phyloP scores from a whole-genome alignment of 768 basidiomycete species.

The Crassisporium funariophilum region DNA sequence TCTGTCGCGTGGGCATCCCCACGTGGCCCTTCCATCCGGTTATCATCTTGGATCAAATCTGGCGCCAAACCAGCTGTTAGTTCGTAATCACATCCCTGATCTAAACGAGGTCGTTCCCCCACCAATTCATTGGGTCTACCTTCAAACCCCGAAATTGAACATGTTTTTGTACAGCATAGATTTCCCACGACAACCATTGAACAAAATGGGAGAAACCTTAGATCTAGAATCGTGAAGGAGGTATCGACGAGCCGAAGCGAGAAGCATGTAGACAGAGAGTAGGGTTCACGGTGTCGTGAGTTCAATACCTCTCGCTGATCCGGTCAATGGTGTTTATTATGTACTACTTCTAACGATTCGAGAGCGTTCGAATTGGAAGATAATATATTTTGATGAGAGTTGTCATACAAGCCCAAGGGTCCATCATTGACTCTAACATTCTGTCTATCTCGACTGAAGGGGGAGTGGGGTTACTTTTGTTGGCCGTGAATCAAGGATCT shows the following conservation, averaged over 20 bases:
- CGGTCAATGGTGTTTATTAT: constrained; percentile 5
- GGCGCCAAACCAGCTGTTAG: background rate
- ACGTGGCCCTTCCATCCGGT: constrained; percentile 16
- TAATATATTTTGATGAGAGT: too few species aligned
- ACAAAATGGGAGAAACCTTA: constrained; percentile 8
- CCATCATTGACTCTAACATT: too few species aligned
- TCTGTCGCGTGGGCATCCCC: constrained; percentile 1
- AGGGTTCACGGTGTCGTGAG: background rate
- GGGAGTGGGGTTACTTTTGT: too few species aligned
- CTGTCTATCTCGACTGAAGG: too few species aligned
- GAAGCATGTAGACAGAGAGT: background rate
- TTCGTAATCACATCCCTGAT: constrained; percentile 8
- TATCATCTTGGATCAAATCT: constrained; percentile 8
- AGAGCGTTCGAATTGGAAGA: background rate
- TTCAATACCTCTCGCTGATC: constrained; percentile 8
- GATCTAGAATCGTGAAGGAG: constrained; percentile 4
- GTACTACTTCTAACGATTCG: constrained; percentile 1
- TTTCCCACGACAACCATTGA: too few species aligned
- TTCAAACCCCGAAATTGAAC: background rate
- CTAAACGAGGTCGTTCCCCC: background rate
- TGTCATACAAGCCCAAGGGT: too few species aligned
- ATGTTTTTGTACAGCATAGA: too few species aligned
- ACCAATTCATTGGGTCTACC: background rate
- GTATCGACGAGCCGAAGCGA: constrained; percentile 2
- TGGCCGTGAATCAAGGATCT: too few species aligned